A percentile compares a stretch with the other conserved stretches of the same genome.
phyloP scores from a whole-genome alignment of 805 yeast species.

The Yamadazyma tumulicola region DNA sequence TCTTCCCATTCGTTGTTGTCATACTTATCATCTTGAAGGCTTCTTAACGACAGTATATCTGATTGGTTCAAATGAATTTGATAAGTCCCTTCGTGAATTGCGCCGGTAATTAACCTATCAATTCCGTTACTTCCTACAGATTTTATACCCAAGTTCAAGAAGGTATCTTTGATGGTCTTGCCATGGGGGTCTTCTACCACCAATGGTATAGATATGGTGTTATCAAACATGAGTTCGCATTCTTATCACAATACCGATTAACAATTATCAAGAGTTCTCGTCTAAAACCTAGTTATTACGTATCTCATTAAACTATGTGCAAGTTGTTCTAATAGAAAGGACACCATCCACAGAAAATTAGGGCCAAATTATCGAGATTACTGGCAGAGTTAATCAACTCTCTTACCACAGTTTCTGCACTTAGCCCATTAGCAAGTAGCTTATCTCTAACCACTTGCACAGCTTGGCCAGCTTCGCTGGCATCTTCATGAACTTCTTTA shows the following conservation, averaged over 20 bases:
- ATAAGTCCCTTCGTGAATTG: conserved; percentile 11
- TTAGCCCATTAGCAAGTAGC: conserved; percentile 60
- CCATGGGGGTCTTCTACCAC: conserved; percentile 8
- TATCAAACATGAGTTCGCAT: conserved; percentile 6
- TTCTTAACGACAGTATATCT: not conserved
- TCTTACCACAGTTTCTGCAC: conserved; percentile 79
- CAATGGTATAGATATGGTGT: conserved; percentile 9
- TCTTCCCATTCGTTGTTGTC: conserved; percentile 17
- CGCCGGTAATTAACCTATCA: conserved; percentile 8
- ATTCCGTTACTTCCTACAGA: not conserved
- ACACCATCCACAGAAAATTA: conserved; percentile 82
- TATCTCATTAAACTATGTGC: no score
- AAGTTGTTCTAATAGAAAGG: conserved; percentile 69
- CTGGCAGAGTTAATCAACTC: conserved; percentile 78
- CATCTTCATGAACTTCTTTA: conserved; percentile 34
- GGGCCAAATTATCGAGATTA: conserved; percentile 60
- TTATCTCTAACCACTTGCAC: conserved; percentile 69
- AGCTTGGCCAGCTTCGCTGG: conserved; percentile 78
- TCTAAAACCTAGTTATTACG: no score
- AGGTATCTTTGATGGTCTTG: conserved; percentile 8
- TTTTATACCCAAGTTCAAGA: conserved; percentile 4
- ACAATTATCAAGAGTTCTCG: no score
- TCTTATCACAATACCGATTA: no score
- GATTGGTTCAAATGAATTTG: not conserved
- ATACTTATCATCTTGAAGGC: conserved; percentile 2